phyloP scores from a whole-genome alignment of 2,329 filamentous ascomycete species.

The Didymella pinodella region DNA sequence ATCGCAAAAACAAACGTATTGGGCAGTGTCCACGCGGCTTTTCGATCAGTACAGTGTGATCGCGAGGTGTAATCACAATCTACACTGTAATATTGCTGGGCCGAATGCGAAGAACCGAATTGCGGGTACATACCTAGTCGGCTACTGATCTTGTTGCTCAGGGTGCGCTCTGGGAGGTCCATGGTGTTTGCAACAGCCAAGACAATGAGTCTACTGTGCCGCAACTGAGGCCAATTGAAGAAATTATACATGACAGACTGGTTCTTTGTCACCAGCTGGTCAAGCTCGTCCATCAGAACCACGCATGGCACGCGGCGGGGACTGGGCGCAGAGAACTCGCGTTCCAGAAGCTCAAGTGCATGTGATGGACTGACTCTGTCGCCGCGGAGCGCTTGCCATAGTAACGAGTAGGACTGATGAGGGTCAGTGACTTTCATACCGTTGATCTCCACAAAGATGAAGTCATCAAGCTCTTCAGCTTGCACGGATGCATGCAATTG shows the following conservation, averaged over 20 bases:
- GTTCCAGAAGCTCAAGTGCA: slow-evolving; percentile 86
- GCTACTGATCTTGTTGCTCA: slow-evolving; percentile 98
- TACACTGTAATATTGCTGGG: slow-evolving; percentile 17
- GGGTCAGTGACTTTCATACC: slow-evolving; percentile 99
- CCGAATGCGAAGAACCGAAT: slow-evolving; percentile 7
- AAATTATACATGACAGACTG: slow-evolving; percentile 99
- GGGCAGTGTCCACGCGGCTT: slow-evolving; percentile 28
- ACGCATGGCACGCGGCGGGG: slow-evolving; percentile 93
- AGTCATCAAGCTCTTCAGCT: slow-evolving; percentile 93
- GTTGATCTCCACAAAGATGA: slow-evolving; percentile 99
- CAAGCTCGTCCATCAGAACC: slow-evolving; percentile 97
- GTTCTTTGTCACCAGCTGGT: slow-evolving; percentile 96
- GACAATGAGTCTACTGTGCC: slow-evolving; percentile 92
- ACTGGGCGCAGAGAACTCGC: slow-evolving; percentile 90
- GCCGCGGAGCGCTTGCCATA: slow-evolving; percentile 95
- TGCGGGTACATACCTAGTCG: slow-evolving; percentile 58
- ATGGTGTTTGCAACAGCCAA: slow-evolving; percentile 98
- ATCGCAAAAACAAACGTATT: slow-evolving; percentile 28
- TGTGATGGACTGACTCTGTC: slow-evolving; percentile 92
- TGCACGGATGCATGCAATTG: slow-evolving; percentile 87
- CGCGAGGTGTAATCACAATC: slow-evolving; percentile 10
- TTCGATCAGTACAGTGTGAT: slow-evolving; percentile 29
- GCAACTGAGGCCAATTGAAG: slow-evolving; percentile 96
- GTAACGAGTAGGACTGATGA: slow-evolving; percentile 90
- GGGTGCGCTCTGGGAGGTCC: slow-evolving; percentile 93